Evolutionary conservation across 345 rosid species (phyloP), one percentile per base, ranked within the genome.

Genomic region (Clausena lansium): DNA sequence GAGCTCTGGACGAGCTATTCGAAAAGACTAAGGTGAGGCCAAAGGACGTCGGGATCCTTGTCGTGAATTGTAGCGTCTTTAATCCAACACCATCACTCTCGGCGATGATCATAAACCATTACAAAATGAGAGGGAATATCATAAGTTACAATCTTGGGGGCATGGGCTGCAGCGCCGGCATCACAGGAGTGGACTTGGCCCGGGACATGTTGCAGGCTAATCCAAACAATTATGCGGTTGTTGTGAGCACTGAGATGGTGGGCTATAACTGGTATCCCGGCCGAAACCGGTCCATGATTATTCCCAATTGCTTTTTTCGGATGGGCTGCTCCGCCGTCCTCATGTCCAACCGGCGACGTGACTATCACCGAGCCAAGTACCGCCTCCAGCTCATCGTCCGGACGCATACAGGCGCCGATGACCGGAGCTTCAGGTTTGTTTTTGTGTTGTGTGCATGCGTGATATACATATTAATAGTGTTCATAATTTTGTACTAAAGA

Each of bases 41-140:
- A 0, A 94, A 96, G 79, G 99, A 96, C 78, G 87, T 96, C 0
- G 95, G 98, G 0, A 89, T 96, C 36, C 92, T 96, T 1, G 97
- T 96, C 9, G 97, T 96, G 20, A 96, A 94, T 80, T 96, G 99
- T 82, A 96, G 98, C 84, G 84, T 94, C 67, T 96, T 96, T 74
- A 96, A 96, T 82, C 99, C 99, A 0, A 96, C 99, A 0, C 99
- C 98, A 2, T 94, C 97, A 0, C 86, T 96, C 38, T 96, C 99
- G 0, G 98, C 97, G 1, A 96, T 96, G 97, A 85, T 94, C 32
- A 96, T 96, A 30, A 96, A 96, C 82, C 99, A 91, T 71, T 96
- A 92, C 81, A 96, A 92, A 75, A 96, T 94, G 99, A 86, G 98
- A 74, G 97, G 99, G 7, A 96, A 96, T 82, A 86, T 96, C 52